Conservation (phyloP, 208 protist genomes). For the Trypanosoma rangeli region DNA sequence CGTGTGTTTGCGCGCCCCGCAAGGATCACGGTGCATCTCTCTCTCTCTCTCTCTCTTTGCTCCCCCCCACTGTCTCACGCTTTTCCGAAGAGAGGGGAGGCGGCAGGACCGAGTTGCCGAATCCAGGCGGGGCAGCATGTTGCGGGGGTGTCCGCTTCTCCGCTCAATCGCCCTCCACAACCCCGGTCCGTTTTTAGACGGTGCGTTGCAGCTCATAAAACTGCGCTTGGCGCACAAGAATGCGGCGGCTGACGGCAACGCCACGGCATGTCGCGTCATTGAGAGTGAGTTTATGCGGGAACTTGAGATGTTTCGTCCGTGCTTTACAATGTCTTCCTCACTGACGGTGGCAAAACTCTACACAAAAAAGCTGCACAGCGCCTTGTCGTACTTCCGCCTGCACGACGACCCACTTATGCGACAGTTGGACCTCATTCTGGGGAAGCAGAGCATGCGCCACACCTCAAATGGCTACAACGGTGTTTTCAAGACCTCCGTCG, state of each 20-base stretch:
- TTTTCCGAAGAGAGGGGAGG: not conserved
- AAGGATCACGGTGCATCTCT: too few species aligned
- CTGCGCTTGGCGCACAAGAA: constrained; percentile 82
- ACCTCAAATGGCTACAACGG: constrained; percentile 9
- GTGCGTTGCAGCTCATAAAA: constrained; percentile 81
- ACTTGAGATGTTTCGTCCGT: constrained; percentile 75
- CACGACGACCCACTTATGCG: constrained; percentile 80
- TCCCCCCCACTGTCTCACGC: not conserved
- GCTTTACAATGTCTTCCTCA: constrained; percentile 79
- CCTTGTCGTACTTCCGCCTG: constrained; percentile 78
- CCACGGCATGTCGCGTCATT: constrained; percentile 56
- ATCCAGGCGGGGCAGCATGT: constrained; percentile 6
- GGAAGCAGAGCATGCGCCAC: constrained; percentile 62
- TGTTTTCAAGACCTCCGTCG: constrained; percentile 20
- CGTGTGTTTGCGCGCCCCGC: too few species aligned
- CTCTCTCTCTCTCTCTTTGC: too few species aligned
- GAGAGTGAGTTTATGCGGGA: constrained; percentile 83
- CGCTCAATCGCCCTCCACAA: constrained; percentile 33
- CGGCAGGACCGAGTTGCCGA: not conserved
- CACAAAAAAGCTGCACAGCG: constrained; percentile 60
- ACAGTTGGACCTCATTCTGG: constrained; percentile 77
- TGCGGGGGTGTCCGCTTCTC: constrained; percentile 22
- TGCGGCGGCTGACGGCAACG: constrained; percentile 55
- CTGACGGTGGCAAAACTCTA: constrained; percentile 71
- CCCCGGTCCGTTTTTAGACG: constrained; percentile 61